These are phyloP conservation scores for Echites panduratus DNA, from an alignment of 257 asterid species.

Conservation along the genomic window DNA sequence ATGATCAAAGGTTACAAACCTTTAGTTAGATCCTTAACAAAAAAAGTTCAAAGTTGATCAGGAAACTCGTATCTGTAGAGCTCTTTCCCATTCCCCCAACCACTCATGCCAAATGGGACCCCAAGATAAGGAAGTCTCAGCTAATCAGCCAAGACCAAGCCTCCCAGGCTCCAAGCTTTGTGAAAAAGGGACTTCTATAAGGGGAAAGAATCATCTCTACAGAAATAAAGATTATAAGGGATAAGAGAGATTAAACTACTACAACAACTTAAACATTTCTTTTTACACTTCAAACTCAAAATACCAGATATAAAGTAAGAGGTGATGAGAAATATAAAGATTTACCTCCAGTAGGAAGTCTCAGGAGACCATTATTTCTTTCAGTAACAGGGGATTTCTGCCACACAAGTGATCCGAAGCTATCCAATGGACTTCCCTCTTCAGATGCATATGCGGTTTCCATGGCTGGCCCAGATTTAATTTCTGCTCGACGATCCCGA, in stretches of 20 bases:
- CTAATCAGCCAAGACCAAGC: background rate
- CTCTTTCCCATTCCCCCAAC: background rate
- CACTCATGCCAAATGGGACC: background rate
- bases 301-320: background rate
- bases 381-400: slow-evolving; percentile 74
- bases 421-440: slow-evolving; percentile 74
- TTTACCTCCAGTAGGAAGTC: slow-evolving; percentile 67
- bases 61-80: background rate
- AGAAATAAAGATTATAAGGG: background rate
- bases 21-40: background rate
- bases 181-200: background rate
- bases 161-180: background rate
- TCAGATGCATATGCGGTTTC: slow-evolving; percentile 72
- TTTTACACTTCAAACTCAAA: background rate
- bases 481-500: slow-evolving; percentile 34
- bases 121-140: background rate
- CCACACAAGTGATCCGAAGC: slow-evolving; percentile 56
- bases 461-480: slow-evolving; percentile 53
- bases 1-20: background rate
- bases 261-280: background rate
- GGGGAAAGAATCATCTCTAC: background rate
- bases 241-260: background rate
- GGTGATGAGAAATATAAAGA: slow-evolving; percentile 15
- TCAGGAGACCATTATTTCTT: slow-evolving; percentile 36
- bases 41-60: background rate